Base-by-base conservation (phyloP, 495 filamentous ascomycete genomes). In the Hypoxylon intermedium region DNA sequence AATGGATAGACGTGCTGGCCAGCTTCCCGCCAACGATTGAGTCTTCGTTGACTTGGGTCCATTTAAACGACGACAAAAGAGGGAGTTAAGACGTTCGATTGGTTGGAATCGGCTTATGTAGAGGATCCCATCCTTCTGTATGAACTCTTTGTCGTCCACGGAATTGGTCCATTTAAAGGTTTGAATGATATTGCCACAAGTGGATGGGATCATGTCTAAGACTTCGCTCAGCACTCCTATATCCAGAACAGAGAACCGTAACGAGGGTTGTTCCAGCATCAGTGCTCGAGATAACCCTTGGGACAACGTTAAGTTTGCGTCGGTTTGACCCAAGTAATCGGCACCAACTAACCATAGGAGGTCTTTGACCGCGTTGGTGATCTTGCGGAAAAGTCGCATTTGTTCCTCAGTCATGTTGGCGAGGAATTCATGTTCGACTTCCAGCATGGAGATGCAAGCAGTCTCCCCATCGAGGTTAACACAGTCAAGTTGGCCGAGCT, bases 211-310 rank as follows among this genome's bases (percentile, higher is more conserved):
- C n/a, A n/a, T n/a, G n/a, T n/a, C n/a, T n/a, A n/a, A n/a, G n/a
- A n/a, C n/a, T n/a, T 12, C 2, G 20, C 20, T 9, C 28, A 15
- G 28, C 20, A 20, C 5, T 41, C 53, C 63, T 6, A 67, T 23
- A 19, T 66, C 63, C 2, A 58, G 43, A 16, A 68, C 60, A 1
- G 52, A 54, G 46, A 75, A 75, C 1, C 54, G 58, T 1, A 78
- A 56, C 1, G 74, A 62, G 1, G 73, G 74, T 56, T 77, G 75
- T 12, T 77, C 76, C 0, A 76, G 53, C 57, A 70, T 72, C 1
- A 77, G 24, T 4, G 75, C 65, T 5, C 76, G 68, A 1, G 70
- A 67, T 5, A 79, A 59, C 3, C 76, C 76, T 3, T 36, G 41
- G 2, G 60, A 61, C 1, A 76, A 52, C 0, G 67, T 60, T 6